phyloP scores from a whole-genome alignment of 805 yeast species.

The Spathaspora hagerdaliae region DNA sequence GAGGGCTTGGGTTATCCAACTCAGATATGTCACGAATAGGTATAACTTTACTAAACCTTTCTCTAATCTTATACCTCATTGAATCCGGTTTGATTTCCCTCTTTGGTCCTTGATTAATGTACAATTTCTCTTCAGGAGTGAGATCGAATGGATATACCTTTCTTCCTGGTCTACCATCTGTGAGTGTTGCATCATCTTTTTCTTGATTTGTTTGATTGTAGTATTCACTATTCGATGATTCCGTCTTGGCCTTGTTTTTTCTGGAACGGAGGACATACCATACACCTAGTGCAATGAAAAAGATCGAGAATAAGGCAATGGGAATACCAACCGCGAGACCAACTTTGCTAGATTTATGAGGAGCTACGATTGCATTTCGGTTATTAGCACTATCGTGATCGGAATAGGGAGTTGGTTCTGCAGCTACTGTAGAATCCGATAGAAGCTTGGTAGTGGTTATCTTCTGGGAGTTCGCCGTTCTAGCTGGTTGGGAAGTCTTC shows the following conservation, averaged over 20 bases:
- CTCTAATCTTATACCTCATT: constrained; percentile 12
- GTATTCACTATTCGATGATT: constrained; percentile 2
- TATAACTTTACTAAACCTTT: constrained; percentile 22
- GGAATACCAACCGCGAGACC: constrained; percentile 33
- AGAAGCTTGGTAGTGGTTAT: background rate
- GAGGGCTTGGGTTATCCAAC: too few species aligned
- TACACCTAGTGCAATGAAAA: constrained; percentile 15
- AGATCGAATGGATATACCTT: too few species aligned
- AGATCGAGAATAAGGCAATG: constrained; percentile 21
- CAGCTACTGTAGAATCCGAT: background rate
- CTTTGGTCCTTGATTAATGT: constrained; percentile 1
- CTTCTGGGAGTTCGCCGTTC: too few species aligned
- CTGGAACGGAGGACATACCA: constrained; percentile 16
- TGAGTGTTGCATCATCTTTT: background rate
- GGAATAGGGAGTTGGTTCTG: background rate
- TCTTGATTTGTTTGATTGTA: background rate
- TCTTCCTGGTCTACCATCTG: too few species aligned
- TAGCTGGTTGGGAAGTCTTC: too few species aligned
- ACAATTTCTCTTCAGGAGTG: background rate
- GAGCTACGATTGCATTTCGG: too few species aligned
- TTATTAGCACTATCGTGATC: too few species aligned
- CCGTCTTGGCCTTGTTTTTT: constrained; percentile 9
- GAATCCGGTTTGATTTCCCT: constrained; percentile 11
- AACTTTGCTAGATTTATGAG: constrained; percentile 12
- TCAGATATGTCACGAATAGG: constrained; percentile 14